phyloP scores from a whole-genome alignment of 1,139 yeast genomes.

The Entelexis paramagnoliae region DNA sequence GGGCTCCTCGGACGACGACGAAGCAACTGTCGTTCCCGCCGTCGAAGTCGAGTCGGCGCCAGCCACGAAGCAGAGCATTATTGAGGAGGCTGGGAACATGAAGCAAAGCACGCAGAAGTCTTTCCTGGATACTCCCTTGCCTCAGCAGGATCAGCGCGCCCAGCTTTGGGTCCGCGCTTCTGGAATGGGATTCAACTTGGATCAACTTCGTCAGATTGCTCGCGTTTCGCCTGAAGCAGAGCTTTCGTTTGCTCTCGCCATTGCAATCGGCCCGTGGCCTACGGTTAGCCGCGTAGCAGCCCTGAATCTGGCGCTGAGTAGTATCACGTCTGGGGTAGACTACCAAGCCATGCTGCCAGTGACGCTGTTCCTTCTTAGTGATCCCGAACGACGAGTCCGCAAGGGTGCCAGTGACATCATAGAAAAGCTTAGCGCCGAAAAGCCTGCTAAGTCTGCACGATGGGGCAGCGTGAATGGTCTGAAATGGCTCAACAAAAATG shows the following conservation, averaged over 20 bases:
- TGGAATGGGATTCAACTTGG: slow-evolving; percentile 21
- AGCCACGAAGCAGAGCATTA: background rate
- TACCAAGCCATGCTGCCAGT: slow-evolving; percentile 21
- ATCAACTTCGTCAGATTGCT: slow-evolving; percentile 25
- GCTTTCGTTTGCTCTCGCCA: slow-evolving; percentile 24
- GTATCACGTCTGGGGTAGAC: slow-evolving; percentile 12
- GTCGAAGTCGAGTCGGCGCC: background rate
- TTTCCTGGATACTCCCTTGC: slow-evolving; percentile 16
- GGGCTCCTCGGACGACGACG: too few species aligned
- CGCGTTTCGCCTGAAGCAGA: slow-evolving; percentile 26
- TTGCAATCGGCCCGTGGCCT: slow-evolving; percentile 25
- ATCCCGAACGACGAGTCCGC: slow-evolving; percentile 21
- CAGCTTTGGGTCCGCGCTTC: slow-evolving; percentile 23
- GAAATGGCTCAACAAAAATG: slow-evolving; percentile 19
- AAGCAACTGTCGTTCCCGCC: background rate
- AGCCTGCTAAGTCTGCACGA: slow-evolving; percentile 11
- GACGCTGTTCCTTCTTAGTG: slow-evolving; percentile 19
- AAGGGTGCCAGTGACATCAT: slow-evolving; percentile 17
- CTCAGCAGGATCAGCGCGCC: slow-evolving; percentile 15
- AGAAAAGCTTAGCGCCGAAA: slow-evolving; percentile 4
- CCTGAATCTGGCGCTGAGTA: slow-evolving; percentile 8
- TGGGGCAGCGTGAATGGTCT: slow-evolving; percentile 9
- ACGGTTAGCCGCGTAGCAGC: slow-evolving; percentile 22
- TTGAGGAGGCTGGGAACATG: slow-evolving; percentile 14
- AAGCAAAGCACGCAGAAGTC: slow-evolving; percentile 19